Base-by-base conservation (phyloP, 1,284 basidiomycete genomes). In the Austroboletus novae-zelandiae region DNA sequence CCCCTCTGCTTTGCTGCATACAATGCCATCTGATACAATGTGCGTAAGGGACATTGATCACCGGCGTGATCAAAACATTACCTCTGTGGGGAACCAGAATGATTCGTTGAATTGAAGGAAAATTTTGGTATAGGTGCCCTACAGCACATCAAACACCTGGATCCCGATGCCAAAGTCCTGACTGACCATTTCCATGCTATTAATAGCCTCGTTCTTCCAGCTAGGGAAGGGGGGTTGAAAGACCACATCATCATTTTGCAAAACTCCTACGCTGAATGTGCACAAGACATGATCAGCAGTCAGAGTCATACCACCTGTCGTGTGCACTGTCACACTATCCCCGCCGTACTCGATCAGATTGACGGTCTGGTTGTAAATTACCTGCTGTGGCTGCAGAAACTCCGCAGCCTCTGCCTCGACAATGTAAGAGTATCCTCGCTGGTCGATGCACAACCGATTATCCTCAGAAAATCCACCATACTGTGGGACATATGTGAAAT, bases 81-180 rank as follows among this genome's bases (percentile, higher is more conserved):
- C 83, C 76, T 87, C 73, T 0, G 81, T 81, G 36, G 81, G 74
- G 52, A 84, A 84, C 85, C 85, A 88, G 62, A 88, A 88, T 37
- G 80, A 82, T 49, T 76, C 60, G 0, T 78, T 72, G 59, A 87
- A 88, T 53, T 81, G 75, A 40, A 87, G 58, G 65, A 86, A 88
- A 42, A 88, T 84, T 67, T 87, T 88, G 5, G 84, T 86, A 59
- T 84, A 88, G 3, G 77, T 83, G 2, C 74, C 75, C 76, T 78
- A 43, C 10, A 6, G 2, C 4, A 11, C 1, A 13, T 23, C 56
- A 20, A 50, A 37, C 1, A 42, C 1, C 15, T 5, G 32, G 11
- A 31, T 15, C 6, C 2, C 15, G 39, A 20, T 6, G 6, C 35
- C 9, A 27, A 45, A 34, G 11, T 15, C 15, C 23, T n/a, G 11